Evolutionary conservation across 2,329 filamentous ascomycete species (phyloP), one percentile per base, ranked within the genome.

Genomic region (Penicillium sp.): DNA sequence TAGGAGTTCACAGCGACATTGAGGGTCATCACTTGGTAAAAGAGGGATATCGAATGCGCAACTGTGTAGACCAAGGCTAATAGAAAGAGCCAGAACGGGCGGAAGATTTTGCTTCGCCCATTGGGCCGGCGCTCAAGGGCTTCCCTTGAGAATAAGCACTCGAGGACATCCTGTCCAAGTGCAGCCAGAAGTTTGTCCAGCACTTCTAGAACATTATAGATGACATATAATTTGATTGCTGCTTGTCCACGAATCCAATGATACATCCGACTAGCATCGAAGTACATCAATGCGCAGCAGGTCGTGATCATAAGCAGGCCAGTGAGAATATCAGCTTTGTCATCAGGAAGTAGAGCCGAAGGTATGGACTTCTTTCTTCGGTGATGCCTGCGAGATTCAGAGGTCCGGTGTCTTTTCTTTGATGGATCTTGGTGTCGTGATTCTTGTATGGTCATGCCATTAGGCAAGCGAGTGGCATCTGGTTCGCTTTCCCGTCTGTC

Each of bases 1-100:
- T 99, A 99, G 0, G 93, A 97, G 75, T 99, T 99, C 66, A 99
- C 93, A 0, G 95, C 95, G 3, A 99, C 96, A 62, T 99, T 99
- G 53, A 99, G 84, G 0, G 95, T 96, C 66, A 99, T 96, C 65
- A 98, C 93, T 70, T 99, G 95, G 73, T 96, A 98, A 75, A 99
- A 98, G 0, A 99, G 81, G 0, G 91, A 88, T 0, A 92, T 87
- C 0, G 93, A 88, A 73, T 99, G 95, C 4, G 90, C 80, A 45
- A 96, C 89, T 56, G 93, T 97, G 78, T 99, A 99, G 0, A 84
- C 81, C 24, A 99, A 81, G 0, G 93, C 90, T 19, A 98, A 83
- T 6, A 93, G 64, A 67, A 99, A 99, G 84, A 99, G 92, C 75
- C 90, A 93, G 52, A 97, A 84, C 0, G 95, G 95, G 3, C 95